Base-by-base conservation (phyloP, 1,284 basidiomycete genomes). In the Malassezia sympodialis region DNA sequence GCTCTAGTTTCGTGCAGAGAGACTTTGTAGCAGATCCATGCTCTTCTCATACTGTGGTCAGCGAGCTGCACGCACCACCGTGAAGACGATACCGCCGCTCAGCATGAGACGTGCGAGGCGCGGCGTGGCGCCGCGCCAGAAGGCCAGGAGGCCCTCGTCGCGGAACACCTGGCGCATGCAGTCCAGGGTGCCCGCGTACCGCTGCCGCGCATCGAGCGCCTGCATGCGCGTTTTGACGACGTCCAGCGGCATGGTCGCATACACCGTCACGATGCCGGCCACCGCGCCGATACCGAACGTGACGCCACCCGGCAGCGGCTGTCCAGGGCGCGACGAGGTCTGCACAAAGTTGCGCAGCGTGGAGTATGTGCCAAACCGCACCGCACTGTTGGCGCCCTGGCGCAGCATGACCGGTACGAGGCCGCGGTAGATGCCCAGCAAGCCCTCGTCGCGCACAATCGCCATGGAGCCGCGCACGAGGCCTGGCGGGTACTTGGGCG, bases 171-270 rank as follows among this genome's bases (percentile, higher is more conserved):
- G 47, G 48, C 57, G 49, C 37, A 84, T 88, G 72, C 91, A 96
- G 72, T 96, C 89, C 77, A 96, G 86, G 0, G 90, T 86, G 73
- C 91, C 94, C 37, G 83, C 82, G 76, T 96, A 98, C 62, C 89
- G 83, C 39, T 81, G 77, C 17, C 82, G 80, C 2, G 90, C 93
- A 62, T 84, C 82, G 27, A 96, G 80, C 1, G 88, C 85, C 75
- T 98, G 93, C 93, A 98, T 96, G 39, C 93, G 83, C 11, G 93
- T 96, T 78, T 96, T 96, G 77, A 96, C 83, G 17, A 96, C 90
- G 71, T 72, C 69, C 37, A 72, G 60, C 4, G 69, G 69, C 69
- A 72, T 72, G 23, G 69, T 69, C n/a, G 65, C 61, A 50, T 70
- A 96, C 2, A 96, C 93, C 0, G 93, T 98, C 11, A 96, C 89